A percentile compares a stretch with the other conserved stretches of the same genome.
These are phyloP conservation scores for Lactarius sp. DNA, from an alignment of 768 basidiomycete genomes.

Conservation along the genomic window DNA sequence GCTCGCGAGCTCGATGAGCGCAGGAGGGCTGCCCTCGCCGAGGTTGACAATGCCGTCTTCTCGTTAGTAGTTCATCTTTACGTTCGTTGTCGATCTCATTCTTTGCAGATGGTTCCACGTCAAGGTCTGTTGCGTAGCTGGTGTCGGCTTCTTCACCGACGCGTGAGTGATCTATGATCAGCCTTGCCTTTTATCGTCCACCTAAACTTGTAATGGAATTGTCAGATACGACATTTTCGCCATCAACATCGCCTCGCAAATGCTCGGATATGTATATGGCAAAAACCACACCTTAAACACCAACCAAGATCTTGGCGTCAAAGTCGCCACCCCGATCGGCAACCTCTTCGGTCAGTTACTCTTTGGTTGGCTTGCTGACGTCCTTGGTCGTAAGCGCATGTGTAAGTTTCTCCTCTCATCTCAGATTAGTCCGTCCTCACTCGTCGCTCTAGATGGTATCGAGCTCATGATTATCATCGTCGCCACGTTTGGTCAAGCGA, in stretches of 20 bases:
- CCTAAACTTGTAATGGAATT: too few relatives aligned
- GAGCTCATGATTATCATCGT: slow-evolving; percentile 81
- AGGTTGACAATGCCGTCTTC: slow-evolving; percentile 84
- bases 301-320: slow-evolving; percentile 46
- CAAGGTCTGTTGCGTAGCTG: slow-evolving; percentile 46
- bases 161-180: slow-evolving; percentile 40
- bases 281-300: slow-evolving; percentile 32
- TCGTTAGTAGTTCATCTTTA: slow-evolving; percentile 44
- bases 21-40: slow-evolving; percentile 74
- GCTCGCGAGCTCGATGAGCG: slow-evolving; percentile 52
- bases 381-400: slow-evolving; percentile 49
- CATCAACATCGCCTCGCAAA: slow-evolving; percentile 78
- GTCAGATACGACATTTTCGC: slow-evolving; percentile 79
- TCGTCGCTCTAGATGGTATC: slow-evolving; percentile 46
- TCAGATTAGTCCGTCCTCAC: not conserved
- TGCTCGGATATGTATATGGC: slow-evolving; percentile 82
- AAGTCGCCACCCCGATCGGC: slow-evolving; percentile 40
- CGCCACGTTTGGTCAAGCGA: slow-evolving; percentile 72
- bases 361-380: slow-evolving; percentile 44
- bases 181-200: not conserved
- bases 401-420: slow-evolving; percentile 41
- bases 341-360: slow-evolving; percentile 40
- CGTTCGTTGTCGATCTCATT: not conserved
- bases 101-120: slow-evolving; percentile 45
- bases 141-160: slow-evolving; percentile 91